Evolutionary conservation across 352 stramenopile species (phyloP).

Genomic region (Phytophthora podocarpi): DNA sequence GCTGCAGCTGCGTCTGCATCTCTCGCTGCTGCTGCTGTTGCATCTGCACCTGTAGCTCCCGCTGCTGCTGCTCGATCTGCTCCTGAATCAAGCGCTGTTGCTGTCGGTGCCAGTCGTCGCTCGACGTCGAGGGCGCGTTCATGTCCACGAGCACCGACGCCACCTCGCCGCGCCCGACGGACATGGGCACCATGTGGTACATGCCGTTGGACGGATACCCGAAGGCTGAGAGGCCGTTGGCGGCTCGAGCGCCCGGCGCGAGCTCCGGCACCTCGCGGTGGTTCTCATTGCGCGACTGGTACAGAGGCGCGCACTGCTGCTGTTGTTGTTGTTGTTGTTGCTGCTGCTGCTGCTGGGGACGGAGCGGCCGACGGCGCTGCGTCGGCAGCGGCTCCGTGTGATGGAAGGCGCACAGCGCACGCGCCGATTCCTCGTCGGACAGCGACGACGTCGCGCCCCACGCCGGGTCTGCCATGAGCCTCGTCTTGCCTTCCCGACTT

Average conservation of each 20-base stretch:
- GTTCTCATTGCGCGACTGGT: neutral
- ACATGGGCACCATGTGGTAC: conserved; percentile 16
- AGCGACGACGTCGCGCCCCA: conserved; percentile 28
- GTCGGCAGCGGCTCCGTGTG: conserved; percentile 6
- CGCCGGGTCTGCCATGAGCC: conserved; percentile 34
- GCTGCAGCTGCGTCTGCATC: conserved; percentile 17
- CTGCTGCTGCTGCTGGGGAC: conserved; percentile 1
- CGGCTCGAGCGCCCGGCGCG: neutral
- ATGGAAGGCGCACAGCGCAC: conserved; percentile 31
- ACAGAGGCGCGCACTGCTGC: conserved; percentile 5
- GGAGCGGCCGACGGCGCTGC: conserved; percentile 2
- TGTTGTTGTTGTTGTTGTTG: too few relatives aligned
- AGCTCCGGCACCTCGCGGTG: conserved; percentile 10
- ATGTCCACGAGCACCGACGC: conserved; percentile 15
- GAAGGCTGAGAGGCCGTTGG: neutral
- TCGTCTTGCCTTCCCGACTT: neutral
- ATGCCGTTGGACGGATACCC: conserved; percentile 5
- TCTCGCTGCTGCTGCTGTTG: conserved; percentile 25
- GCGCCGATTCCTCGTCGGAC: conserved; percentile 38
- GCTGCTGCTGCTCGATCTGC: conserved; percentile 27
- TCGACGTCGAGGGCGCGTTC: conserved; percentile 13
- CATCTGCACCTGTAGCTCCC: conserved; percentile 3
- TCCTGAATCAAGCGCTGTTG: conserved; percentile 31
- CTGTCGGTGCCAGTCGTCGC: conserved; percentile 25
- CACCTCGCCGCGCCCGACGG: conserved; percentile 2